Base-by-base conservation (phyloP, 179 eudicot genomes). In the Nepenthes alata region DNA sequence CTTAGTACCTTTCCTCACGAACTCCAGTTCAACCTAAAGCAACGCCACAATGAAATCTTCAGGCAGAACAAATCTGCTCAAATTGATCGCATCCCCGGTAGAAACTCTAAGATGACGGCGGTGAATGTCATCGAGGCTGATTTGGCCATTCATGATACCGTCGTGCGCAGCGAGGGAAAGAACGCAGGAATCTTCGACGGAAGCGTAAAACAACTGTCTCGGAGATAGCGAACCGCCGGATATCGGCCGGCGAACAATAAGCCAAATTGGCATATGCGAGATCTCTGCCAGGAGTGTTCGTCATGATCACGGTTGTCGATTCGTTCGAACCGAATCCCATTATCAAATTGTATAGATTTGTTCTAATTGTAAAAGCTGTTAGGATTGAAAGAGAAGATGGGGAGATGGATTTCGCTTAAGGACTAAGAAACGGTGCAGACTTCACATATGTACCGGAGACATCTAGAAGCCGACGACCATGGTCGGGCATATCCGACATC, bases 1-100 rank as follows among this genome's bases (percentile, higher is more conserved):
- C 41, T 12, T 64, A 34, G 14, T 35, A 13, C 59, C 67, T 44
- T 55, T 64, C 67, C 34, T 54, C 54, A 82, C 80, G 72, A 83
- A 89, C 79, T 93, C 98, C 74, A 93, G 62, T 66, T 93, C 98
- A 37, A 93, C 81, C 39, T 84, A 85, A 56, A 93, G 87, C 72
- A 87, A 70, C 13, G 97, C 90, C 49, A 90, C 80, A 65, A 71
- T 71, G 67, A 87, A 93, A 68, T 77, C 60, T 55, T 93, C 91
- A 56, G 98, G 97, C 47, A 83, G 91, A 14, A 67, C 45, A 51
- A 89, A 66, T 54, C 37, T 51, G 12, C 47, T 59, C 37, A 59
- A 10, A 5, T 63, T 15, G 50, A 59, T 6, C 53, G 64, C 12
- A 36, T 65, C 68, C 5, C 55, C 68, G 1, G 68, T 45, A 35